Percentiles rank a stretch among this genome's conserved stretches.
Evolutionary conservation across 129 eudicot species (phyloP).

Genomic region (Mikania micrantha): DNA sequence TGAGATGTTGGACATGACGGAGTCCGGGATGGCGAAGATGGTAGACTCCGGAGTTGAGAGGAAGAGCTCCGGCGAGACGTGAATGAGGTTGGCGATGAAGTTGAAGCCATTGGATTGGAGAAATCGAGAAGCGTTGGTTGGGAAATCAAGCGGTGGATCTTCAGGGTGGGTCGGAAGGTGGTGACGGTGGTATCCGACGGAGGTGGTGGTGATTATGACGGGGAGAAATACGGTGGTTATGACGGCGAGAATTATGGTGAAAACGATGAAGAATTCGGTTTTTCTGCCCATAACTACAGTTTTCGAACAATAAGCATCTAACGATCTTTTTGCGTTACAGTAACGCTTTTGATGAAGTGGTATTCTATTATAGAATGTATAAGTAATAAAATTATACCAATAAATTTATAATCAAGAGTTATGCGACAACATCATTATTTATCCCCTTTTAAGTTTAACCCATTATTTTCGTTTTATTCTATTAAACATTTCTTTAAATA

Average conservation of each 20-base stretch:
- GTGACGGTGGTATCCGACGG: conserved; percentile 2
- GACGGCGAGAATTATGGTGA: conserved; percentile 23
- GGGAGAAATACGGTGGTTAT: conserved; percentile 21
- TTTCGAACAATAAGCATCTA: not conserved
- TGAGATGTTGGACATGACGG: conserved; percentile 41
- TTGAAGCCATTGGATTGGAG: conserved; percentile 50
- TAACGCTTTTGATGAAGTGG: not conserved
- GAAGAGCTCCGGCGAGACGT: conserved; percentile 63
- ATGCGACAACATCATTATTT: too few relatives aligned
- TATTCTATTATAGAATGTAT: too few relatives aligned
- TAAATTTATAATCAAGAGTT: too few relatives aligned
- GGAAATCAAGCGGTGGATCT: conserved; percentile 36
- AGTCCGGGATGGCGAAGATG: conserved; percentile 62
- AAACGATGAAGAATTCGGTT: conserved; percentile 8
- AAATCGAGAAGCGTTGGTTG: conserved; percentile 40
- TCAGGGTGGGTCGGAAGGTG: conserved; percentile 11
- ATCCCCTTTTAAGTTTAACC: too few relatives aligned
- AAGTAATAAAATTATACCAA: too few relatives aligned
- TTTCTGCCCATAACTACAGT: conserved; percentile 4
- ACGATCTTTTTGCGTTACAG: not conserved
- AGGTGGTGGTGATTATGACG: conserved; percentile 21
- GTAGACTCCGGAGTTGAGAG: conserved; percentile 41
- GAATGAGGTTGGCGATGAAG: conserved; percentile 52
- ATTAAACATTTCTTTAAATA: too few relatives aligned
- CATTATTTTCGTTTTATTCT: too few relatives aligned